Evolutionary conservation across 345 rosid genomes (phyloP).

Genomic region (Iberis pinnata): DNA sequence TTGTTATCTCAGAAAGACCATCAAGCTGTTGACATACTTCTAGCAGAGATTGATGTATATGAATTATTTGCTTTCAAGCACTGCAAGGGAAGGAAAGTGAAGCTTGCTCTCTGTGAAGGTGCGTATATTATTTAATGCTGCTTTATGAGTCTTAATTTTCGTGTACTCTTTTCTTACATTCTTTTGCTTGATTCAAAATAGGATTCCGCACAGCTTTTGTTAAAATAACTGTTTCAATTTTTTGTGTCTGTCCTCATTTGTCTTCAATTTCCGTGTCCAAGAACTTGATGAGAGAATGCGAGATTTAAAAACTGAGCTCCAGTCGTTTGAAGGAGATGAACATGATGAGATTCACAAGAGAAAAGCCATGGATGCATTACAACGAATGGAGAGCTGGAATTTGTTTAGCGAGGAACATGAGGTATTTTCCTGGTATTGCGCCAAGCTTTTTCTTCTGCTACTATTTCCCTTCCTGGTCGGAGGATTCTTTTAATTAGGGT

Average conservation of each 20-base stretch:
- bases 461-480: constrained; percentile 11
- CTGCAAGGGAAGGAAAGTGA: constrained; percentile 89
- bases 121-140: constrained; percentile 7
- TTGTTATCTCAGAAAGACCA: constrained; percentile 71
- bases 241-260: constrained; percentile 8
- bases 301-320: constrained; percentile 86
- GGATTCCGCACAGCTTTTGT: constrained; percentile 1
- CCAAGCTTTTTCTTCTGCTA: constrained; percentile 20
- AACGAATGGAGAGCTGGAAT: constrained; percentile 95
- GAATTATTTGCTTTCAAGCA: constrained; percentile 99
- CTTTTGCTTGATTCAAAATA: constrained; percentile 9
- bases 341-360: constrained; percentile 70
- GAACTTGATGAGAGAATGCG: constrained; percentile 98
- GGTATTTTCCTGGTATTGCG: constrained; percentile 37
- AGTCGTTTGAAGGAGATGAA: constrained; percentile 83
- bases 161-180: constrained; percentile 4
- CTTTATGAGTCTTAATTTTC: constrained; percentile 13
- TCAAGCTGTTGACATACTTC: constrained; percentile 95
- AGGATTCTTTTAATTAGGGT: constrained; percentile 8
- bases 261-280: constrained; percentile 25
- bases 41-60: constrained; percentile 95
- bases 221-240: constrained; percentile 4
- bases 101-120: constrained; percentile 99
- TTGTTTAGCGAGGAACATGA: constrained; percentile 71
- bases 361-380: constrained; percentile 79